Conservation (phyloP, 768 basidiomycete genomes). For the Tulasnella sp. region DNA sequence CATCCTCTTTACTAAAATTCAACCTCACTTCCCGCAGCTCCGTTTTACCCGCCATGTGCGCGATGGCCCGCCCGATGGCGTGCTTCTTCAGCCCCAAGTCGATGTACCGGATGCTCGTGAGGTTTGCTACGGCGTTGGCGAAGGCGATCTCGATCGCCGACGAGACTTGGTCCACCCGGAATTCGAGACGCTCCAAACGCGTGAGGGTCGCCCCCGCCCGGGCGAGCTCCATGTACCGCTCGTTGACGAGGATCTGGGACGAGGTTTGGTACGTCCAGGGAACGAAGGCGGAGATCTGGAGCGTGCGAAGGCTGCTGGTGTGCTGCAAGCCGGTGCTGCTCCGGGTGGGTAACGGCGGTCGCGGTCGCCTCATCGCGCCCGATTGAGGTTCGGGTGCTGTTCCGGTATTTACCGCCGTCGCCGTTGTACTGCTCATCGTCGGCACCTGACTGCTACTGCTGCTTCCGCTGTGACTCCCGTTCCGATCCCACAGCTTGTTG, state of each 20-base stretch:
- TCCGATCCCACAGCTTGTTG: neutral
- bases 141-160: neutral
- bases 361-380: neutral
- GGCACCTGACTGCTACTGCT: neutral
- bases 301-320: neutral
- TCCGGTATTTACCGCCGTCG: neutral
- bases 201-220: neutral
- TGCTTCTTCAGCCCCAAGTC: neutral
- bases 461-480: neutral
- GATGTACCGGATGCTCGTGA: neutral
- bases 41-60: neutral
- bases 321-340: neutral
- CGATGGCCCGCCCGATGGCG: neutral
- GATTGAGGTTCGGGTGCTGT: neutral
- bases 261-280: constrained; percentile 7
- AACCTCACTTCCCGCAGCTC: neutral
- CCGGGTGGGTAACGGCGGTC: neutral
- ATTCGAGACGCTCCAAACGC: neutral
- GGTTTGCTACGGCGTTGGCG: neutral
- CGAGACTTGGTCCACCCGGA: neutral
- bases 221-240: neutral
- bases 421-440: neutral
- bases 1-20: neutral
- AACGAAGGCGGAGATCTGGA: constrained; percentile 1
- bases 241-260: neutral